Evolutionary conservation across 306 rosid species (phyloP), one percentile per base, ranked within the genome.

Genomic region (Vigna angularis): DNA sequence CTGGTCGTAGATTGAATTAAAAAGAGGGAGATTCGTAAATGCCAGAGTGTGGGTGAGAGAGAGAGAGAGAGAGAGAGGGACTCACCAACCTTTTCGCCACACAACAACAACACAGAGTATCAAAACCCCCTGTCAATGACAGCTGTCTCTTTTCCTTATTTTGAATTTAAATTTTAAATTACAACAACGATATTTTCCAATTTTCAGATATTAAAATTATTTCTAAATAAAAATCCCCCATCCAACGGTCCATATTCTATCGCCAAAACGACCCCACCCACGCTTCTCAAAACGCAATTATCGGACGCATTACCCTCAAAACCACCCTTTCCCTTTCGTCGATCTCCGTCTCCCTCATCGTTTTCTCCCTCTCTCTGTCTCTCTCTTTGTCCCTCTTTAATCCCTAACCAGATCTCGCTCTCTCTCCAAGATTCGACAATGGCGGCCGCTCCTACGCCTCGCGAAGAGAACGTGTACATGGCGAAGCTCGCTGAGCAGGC

Each of bases 401-500:
- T 45, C 72, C 70, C 57, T 34, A 59, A 40, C 82, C 55, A 63
- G 85, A 70, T 83, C 84, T 75, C 80, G 0, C 36, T 56, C 79
- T 71, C 83, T 24, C 78, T 81, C 83, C 75, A 66, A 4, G 17
- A 66, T 15, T 28, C 76, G 17, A 50, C 85, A 88, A 96, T 93
- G 99, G 90, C 97, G 79, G 79, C 87, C 47, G 62, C 94, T 50
- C 86, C 87, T 16, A 51, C 99, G 53, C 90, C 97, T 26, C 98
- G 99, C 18, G 99, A 95, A 81, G 98, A 95, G 93, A 76, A 84
- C 82, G 99, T 95, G 2, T 95, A 93, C 94, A 88, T 95, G 94
- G 99, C 99, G 20, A 95, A 95, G 88, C 99, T 95, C 9, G 97
- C 99, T 44, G 98, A 95, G 89, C 99, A 95, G 52, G 99, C 99